Conservation (phyloP, 164 flowering plant species). For the Platanus orientalis region DNA sequence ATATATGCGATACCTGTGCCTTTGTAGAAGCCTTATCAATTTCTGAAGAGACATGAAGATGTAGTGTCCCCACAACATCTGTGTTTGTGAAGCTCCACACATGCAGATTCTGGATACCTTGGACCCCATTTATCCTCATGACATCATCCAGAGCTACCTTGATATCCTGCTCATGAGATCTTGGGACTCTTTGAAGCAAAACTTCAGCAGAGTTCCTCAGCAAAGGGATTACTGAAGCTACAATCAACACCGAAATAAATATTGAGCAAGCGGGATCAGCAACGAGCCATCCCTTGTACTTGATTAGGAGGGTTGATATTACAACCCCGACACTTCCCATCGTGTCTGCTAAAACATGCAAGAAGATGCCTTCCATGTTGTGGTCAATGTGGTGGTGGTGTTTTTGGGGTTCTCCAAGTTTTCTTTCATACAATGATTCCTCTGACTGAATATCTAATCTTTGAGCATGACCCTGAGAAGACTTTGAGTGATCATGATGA, state of each 20-base stretch:
- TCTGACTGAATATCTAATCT: constrained; percentile 12
- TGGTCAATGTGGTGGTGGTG: constrained; percentile 82
- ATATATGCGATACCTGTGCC: constrained; percentile 40
- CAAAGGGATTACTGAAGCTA: constrained; percentile 80
- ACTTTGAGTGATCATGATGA: constrained; percentile 10
- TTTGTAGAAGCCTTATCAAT: constrained; percentile 48
- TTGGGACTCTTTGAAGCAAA: constrained; percentile 86
- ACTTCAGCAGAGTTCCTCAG: constrained; percentile 90
- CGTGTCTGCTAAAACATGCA: constrained; percentile 94
- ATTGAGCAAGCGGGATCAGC: constrained; percentile 23
- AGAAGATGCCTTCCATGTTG: constrained; percentile 99
- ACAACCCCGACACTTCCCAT: constrained; percentile 99
- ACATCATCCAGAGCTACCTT: constrained; percentile 50
- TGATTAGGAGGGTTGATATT: constrained; percentile 83
- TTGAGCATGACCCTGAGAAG: constrained; percentile 8
- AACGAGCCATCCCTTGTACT: too few relatives aligned
- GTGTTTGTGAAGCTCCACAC: constrained; percentile 90
- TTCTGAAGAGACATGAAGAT: constrained; percentile 63
- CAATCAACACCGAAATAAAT: constrained; percentile 76
- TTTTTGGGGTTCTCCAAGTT: constrained; percentile 25
- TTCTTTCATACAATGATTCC: constrained; percentile 15
- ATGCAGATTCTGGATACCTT: constrained; percentile 54
- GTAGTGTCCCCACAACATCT: constrained; percentile 79
- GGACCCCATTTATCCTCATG: constrained; percentile 51
- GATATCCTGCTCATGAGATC: constrained; percentile 59